Conservation (phyloP, 2,329 filamentous ascomycete species). For the Aaosphaeria pasadenensis region DNA sequence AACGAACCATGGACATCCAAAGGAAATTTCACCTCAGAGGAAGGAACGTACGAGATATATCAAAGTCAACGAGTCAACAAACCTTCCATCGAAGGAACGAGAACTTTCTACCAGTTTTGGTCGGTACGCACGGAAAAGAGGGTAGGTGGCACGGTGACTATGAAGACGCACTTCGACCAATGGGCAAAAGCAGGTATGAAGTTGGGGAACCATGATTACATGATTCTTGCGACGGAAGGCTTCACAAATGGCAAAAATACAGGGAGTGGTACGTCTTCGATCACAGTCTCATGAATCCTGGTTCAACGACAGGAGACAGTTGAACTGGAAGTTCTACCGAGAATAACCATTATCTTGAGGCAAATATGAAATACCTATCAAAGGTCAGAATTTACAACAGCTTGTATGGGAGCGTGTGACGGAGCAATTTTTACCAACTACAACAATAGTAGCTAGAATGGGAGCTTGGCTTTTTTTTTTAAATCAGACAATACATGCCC, state of each 20-base stretch:
- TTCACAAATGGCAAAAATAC: constrained; percentile 42
- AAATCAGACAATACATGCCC: too few species aligned
- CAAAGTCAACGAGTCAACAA: constrained; percentile 30
- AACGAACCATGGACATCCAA: constrained; percentile 37
- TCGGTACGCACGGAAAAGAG: constrained; percentile 14
- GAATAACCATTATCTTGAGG: too few species aligned
- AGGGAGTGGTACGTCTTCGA: constrained; percentile 12
- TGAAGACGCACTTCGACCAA: constrained; percentile 24
- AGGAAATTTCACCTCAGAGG: constrained; percentile 20
- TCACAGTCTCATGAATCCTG: constrained; percentile 4
- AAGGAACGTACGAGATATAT: constrained; percentile 15
- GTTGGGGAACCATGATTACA: constrained; percentile 14
- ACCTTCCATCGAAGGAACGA: constrained; percentile 47
- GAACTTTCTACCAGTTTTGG: constrained; percentile 52
- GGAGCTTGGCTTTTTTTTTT: too few species aligned
- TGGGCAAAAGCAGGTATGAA: constrained; percentile 21
- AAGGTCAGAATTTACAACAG: too few species aligned
- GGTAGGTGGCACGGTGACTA: constrained; percentile 19
- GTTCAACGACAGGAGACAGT: too few species aligned
- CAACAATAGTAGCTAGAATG: too few species aligned
- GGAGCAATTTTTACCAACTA: too few species aligned
- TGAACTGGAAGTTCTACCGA: too few species aligned
- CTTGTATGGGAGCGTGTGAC: too few species aligned
- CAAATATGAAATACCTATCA: too few species aligned
- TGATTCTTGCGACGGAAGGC: constrained; percentile 47